A percentile compares a stretch with the other conserved stretches of the same genome.
Conservation (phyloP, 495 filamentous ascomycete genomes). For the Xylaria sp. region DNA sequence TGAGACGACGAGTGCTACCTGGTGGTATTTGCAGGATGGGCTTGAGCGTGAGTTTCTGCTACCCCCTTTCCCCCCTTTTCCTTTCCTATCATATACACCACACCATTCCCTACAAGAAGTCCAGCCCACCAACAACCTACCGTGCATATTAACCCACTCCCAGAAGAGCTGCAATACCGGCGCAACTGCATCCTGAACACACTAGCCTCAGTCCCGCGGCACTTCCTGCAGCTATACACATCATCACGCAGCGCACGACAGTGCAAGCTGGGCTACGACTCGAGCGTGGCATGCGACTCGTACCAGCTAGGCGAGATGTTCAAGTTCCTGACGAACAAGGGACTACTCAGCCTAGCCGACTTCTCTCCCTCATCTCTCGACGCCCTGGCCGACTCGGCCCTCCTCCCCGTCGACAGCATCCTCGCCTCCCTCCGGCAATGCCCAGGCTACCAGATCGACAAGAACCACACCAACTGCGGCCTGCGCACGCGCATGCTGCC, state of each 20-base stretch:
- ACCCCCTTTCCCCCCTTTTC: neutral
- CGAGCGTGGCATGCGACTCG: conserved; percentile 77
- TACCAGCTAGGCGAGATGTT: conserved; percentile 88
- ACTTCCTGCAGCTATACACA: conserved; percentile 74
- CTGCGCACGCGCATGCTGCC: conserved; percentile 71
- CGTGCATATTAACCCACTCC: conserved; percentile 29
- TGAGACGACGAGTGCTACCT: conserved; percentile 52
- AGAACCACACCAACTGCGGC: conserved; percentile 79
- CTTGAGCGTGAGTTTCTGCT: conserved; percentile 67
- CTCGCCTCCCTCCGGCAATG: conserved; percentile 53
- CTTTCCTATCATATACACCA: neutral
- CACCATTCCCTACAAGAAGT: neutral
- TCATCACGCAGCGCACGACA: conserved; percentile 63
- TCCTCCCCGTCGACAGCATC: conserved; percentile 45
- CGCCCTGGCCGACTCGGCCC: conserved; percentile 39
- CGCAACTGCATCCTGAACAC: conserved; percentile 75
- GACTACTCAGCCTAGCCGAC: conserved; percentile 56
- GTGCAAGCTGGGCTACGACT: conserved; percentile 80
- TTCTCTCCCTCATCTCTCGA: conserved; percentile 46
- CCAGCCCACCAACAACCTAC: neutral
- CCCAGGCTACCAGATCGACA: conserved; percentile 81
- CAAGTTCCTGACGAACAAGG: conserved; percentile 72
- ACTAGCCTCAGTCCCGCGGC: conserved; percentile 74
- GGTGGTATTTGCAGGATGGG: conserved; percentile 76
- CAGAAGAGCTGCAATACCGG: conserved; percentile 76